Percentiles rank a stretch among this genome's conserved stretches.
Evolutionary conservation across 2,329 filamentous ascomycete species (phyloP).

Genomic region (Neofusicoccum ribis): DNA sequence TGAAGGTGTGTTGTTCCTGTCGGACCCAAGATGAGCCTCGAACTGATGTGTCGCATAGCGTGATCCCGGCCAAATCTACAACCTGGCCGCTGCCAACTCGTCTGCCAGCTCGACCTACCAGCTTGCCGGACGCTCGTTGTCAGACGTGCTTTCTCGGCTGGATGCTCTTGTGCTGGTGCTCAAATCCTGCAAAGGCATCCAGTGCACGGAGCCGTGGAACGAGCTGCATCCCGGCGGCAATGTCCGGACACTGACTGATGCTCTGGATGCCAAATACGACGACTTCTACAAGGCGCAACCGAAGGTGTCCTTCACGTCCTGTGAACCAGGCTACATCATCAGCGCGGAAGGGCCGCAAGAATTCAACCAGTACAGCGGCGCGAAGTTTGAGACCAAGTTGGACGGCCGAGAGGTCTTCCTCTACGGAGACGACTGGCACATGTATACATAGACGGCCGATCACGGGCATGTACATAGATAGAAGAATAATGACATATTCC

Average conservation of each 20-base stretch:
- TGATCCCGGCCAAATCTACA: constrained; percentile 28
- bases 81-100: constrained; percentile 36
- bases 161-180: constrained; percentile 61
- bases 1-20: constrained; percentile 48
- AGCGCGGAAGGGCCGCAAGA: constrained; percentile 51
- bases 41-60: neutral
- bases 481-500: too few species aligned
- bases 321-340: constrained; percentile 58
- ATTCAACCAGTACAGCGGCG: neutral
- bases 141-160: constrained; percentile 33
- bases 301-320: constrained; percentile 55
- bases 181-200: constrained; percentile 59
- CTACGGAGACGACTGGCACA: constrained; percentile 13
- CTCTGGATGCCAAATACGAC: constrained; percentile 52
- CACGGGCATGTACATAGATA: neutral
- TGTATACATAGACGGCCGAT: neutral
- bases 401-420: constrained; percentile 8
- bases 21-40: neutral
- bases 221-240: constrained; percentile 56
- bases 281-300: constrained; percentile 54
- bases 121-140: constrained; percentile 23
- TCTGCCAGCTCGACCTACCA: neutral
- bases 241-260: constrained; percentile 55
- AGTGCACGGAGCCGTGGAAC: constrained; percentile 59
- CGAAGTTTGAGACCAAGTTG: neutral